phyloP scores from a whole-genome alignment of 306 rosid genomes.

The Hippophae tibetana region DNA sequence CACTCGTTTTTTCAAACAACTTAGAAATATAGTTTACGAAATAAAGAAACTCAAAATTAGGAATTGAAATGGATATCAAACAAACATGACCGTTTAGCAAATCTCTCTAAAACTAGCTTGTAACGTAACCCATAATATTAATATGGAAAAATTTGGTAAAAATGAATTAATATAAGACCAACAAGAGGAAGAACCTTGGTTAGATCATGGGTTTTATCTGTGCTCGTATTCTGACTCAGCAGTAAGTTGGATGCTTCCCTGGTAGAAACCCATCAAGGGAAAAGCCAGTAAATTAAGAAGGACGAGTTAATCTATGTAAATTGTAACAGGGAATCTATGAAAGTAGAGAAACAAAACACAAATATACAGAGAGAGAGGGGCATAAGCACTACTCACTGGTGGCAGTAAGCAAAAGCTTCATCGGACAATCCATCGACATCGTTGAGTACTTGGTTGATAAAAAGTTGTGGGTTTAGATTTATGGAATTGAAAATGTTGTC shows the following conservation, averaged over 20 bases:
- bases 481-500: constrained; percentile 55
- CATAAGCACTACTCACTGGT: constrained; percentile 23
- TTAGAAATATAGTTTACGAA: no score
- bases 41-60: no score
- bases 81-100: no score
- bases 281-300: background rate
- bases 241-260: constrained; percentile 55
- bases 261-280: constrained; percentile 1
- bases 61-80: no score
- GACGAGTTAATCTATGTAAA: no score
- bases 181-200: constrained; percentile 26
- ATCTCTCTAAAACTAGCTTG: no score
- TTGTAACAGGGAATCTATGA: no score
- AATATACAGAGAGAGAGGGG: background rate
- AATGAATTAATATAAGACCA: no score
- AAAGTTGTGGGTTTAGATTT: constrained; percentile 63
- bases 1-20: no score
- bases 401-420: constrained; percentile 57
- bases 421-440: constrained; percentile 43
- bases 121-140: no score
- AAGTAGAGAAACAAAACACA: background rate
- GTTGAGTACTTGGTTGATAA: constrained; percentile 64
- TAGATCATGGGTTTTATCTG: constrained; percentile 52
- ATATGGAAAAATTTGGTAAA: no score
- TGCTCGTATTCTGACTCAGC: constrained; percentile 29